Percentiles rank a stretch among this genome's conserved stretches.
phyloP scores from a whole-genome alignment of 2,329 filamentous ascomycete species.

The Sclerotinia spermophila region DNA sequence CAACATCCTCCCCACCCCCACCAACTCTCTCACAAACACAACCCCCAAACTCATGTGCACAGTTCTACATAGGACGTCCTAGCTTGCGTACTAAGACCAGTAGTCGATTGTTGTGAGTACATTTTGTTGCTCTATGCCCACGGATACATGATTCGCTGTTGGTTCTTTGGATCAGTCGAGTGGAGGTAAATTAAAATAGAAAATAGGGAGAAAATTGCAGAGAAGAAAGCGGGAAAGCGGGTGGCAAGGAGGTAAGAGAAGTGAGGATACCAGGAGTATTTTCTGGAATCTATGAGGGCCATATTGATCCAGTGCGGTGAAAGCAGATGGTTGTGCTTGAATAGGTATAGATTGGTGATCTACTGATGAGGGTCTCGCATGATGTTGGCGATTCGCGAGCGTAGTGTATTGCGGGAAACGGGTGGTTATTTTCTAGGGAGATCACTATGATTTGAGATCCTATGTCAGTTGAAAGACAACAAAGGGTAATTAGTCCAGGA shows the following conservation, averaged over 20 bases:
- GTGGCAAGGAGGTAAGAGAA: not conserved
- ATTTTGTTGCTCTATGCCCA: constrained; percentile 34
- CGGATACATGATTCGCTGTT: constrained; percentile 33
- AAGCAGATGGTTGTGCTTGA: not conserved
- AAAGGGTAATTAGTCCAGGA: not conserved
- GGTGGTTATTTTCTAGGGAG: too few species aligned
- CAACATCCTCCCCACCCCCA: not conserved
- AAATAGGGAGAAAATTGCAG: not conserved
- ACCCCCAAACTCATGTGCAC: constrained; percentile 32
- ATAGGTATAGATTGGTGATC: not conserved
- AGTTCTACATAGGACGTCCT: constrained; percentile 32
- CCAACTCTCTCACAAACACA: not conserved
- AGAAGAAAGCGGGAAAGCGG: not conserved
- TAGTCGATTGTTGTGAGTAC: constrained; percentile 30
- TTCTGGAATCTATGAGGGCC: constrained; percentile 33
- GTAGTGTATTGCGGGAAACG: not conserved
- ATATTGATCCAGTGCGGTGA: constrained; percentile 17
- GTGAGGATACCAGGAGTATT: constrained; percentile 34
- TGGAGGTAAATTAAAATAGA: fast-evolving
- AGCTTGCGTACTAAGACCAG: constrained; percentile 34
- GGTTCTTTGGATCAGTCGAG: not conserved
- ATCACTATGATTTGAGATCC: too few species aligned
- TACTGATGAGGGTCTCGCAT: not conserved
- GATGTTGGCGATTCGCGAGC: not conserved
- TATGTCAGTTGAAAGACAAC: not conserved